These are phyloP conservation scores for Teunomyces kruisii DNA, from an alignment of 805 yeast species.

Conservation along the genomic window DNA sequence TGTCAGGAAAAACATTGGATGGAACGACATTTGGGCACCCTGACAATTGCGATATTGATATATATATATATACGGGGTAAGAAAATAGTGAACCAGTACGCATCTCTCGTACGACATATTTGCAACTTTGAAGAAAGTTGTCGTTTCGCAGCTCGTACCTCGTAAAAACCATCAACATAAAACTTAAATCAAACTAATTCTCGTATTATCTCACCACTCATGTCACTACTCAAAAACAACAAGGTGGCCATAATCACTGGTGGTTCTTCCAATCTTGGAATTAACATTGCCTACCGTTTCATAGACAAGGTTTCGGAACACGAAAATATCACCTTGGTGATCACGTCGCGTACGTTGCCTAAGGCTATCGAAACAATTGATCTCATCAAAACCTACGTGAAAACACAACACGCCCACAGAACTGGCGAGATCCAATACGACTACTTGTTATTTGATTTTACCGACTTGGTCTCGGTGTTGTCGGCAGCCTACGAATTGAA, in stretches of 20 bases:
- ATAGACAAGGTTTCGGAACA: slow-evolving; percentile 57
- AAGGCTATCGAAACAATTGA: slow-evolving; percentile 75
- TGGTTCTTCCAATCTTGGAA: slow-evolving; percentile 68
- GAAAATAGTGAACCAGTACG: not conserved
- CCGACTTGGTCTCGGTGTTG: slow-evolving; percentile 82
- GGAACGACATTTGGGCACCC: slow-evolving; percentile 63
- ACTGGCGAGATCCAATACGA: slow-evolving; percentile 74
- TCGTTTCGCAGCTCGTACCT: not conserved
- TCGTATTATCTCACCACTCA: not conserved
- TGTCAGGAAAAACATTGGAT: slow-evolving; percentile 76
- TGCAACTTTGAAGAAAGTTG: not conserved
- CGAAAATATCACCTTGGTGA: slow-evolving; percentile 69
- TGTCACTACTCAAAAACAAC: slow-evolving; percentile 17
- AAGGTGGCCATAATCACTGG: slow-evolving; percentile 44
- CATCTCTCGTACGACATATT: not conserved
- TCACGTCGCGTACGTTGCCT: slow-evolving; percentile 87
- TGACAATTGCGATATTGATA: not conserved
- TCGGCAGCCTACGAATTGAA: slow-evolving; percentile 70
- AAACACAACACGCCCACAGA: slow-evolving; percentile 31
- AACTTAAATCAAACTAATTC: not conserved
- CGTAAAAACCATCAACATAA: slow-evolving; percentile 1
- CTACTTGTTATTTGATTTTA: slow-evolving; percentile 84
- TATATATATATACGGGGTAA: not conserved
- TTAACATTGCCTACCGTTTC: slow-evolving; percentile 79
- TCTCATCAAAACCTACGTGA: slow-evolving; percentile 36